Percentiles rank a stretch among this genome's conserved stretches.
These are phyloP conservation scores for Diaporthe citri DNA, from an alignment of 2,329 filamentous ascomycete species.

Conservation along the genomic window DNA sequence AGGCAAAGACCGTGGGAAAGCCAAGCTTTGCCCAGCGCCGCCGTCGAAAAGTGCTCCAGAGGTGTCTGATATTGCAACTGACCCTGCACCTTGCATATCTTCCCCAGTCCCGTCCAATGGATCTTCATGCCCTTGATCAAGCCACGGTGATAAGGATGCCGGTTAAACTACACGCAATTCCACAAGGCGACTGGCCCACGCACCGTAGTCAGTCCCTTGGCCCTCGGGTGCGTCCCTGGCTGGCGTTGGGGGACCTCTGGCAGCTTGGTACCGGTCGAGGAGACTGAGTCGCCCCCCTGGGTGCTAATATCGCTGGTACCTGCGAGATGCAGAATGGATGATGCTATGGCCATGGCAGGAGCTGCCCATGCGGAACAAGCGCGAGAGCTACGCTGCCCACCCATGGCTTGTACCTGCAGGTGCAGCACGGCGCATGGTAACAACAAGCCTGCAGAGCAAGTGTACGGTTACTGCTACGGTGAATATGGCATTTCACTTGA, in stretches of 20 bases:
- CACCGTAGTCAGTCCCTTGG: neutral
- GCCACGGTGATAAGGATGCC: conserved; percentile 18
- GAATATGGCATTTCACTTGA: neutral
- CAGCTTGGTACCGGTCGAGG: neutral
- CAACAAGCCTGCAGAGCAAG: neutral
- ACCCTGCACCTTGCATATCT: conserved; percentile 23
- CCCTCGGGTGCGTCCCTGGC: neutral
- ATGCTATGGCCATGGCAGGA: neutral
- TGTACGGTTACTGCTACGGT: neutral
- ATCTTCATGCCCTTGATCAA: conserved; percentile 9
- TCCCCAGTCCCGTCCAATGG: conserved; percentile 13
- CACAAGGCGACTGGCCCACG: neutral
- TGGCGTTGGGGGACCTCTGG: neutral
- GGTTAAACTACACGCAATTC: conserved; percentile 12
- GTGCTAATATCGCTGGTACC: neutral
- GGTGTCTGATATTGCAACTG: conserved; percentile 15
- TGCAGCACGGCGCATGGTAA: conserved; percentile 2
- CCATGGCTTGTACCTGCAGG: neutral
- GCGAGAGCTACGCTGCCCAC: neutral
- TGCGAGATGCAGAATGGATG: conserved; percentile 19
- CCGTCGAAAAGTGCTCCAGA: conserved; percentile 16
- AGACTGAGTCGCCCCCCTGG: neutral
- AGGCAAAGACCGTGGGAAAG: conserved; percentile 12
- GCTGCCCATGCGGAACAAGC: conserved; percentile 10
- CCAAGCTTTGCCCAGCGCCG: conserved; percentile 32